phyloP scores from a whole-genome alignment of 257 asterid genomes.

The Anisodus acutangulus region DNA sequence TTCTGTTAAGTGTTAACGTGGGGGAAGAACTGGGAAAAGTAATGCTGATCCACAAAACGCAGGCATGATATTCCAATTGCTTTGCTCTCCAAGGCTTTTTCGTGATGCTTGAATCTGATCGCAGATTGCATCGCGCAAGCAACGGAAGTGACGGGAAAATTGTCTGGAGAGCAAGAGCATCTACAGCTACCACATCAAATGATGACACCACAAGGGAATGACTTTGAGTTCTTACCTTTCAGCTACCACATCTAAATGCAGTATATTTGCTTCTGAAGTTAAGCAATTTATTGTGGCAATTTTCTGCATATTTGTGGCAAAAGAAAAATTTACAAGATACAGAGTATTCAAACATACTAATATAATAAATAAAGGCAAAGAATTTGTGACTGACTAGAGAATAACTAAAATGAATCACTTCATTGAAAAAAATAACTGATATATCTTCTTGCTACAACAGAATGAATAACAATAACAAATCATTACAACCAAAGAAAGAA shows the following conservation, averaged over 20 bases:
- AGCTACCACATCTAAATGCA: conserved; percentile 14
- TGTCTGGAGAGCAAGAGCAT: conserved; percentile 81
- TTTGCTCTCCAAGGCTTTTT: conserved; percentile 75
- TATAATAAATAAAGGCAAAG: neutral
- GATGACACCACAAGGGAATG: conserved; percentile 68
- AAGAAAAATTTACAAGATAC: no score
- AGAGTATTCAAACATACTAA: no score
- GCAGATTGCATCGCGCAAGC: conserved; percentile 74
- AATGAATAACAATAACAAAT: conserved; percentile 13
- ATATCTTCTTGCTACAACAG: conserved; percentile 22
- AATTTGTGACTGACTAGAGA: neutral
- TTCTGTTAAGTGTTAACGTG: no score
- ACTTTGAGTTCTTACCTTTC: conserved; percentile 50
- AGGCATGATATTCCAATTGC: conserved; percentile 78
- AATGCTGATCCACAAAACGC: conserved; percentile 70
- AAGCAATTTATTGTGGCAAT: no score
- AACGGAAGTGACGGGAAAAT: conserved; percentile 88
- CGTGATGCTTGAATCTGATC: conserved; percentile 63
- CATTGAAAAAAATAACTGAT: conserved; percentile 10
- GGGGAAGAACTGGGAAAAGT: no score
- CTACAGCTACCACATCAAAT: conserved; percentile 71
- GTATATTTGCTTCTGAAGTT: no score
- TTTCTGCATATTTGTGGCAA: no score
- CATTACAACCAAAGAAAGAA: conserved; percentile 24
- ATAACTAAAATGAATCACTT: neutral